Evolutionary conservation across 139 green algal species (phyloP).

Genomic region (Chlorella sp.): DNA sequence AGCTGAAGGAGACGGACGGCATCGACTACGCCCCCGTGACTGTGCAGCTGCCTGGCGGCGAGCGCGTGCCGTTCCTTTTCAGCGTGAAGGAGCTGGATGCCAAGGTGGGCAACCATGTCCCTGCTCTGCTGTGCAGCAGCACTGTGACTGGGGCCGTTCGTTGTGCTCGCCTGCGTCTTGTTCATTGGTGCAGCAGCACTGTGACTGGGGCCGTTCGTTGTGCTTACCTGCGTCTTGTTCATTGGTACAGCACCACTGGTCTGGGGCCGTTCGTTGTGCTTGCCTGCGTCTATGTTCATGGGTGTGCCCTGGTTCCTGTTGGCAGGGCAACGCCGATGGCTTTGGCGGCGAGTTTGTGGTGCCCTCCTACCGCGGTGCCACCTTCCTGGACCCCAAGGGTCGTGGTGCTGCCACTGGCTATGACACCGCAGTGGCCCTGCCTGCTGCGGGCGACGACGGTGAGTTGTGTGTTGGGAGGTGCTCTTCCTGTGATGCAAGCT

Average conservation of each 20-base stretch:
- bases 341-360: conserved; percentile 98
- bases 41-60: conserved; percentile 97
- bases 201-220: too few relatives aligned
- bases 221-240: too few relatives aligned
- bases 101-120: conserved; percentile 73
- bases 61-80: conserved; percentile 99
- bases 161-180: too few relatives aligned
- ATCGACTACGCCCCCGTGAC: conserved; percentile 98
- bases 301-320: too few relatives aligned
- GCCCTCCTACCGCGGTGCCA: conserved; percentile 97
- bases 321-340: conserved; percentile 62
- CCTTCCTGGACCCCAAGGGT: conserved; percentile 99
- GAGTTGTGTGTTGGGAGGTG: too few relatives aligned
- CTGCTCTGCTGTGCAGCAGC: too few relatives aligned
- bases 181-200: too few relatives aligned
- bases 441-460: conserved; percentile 62
- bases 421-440: conserved; percentile 96
- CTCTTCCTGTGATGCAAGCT: too few relatives aligned
- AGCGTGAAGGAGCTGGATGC: conserved; percentile 97
- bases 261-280: too few relatives aligned
- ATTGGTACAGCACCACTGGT: too few relatives aligned
- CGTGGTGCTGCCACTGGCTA: conserved; percentile 96
- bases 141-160: too few relatives aligned
- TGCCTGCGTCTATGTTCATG: too few relatives aligned
- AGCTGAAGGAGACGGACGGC: conserved; percentile 96